Evolutionary conservation across 23 red algal genomes (phyloP).

Genomic region (Agarophyton chilense): DNA sequence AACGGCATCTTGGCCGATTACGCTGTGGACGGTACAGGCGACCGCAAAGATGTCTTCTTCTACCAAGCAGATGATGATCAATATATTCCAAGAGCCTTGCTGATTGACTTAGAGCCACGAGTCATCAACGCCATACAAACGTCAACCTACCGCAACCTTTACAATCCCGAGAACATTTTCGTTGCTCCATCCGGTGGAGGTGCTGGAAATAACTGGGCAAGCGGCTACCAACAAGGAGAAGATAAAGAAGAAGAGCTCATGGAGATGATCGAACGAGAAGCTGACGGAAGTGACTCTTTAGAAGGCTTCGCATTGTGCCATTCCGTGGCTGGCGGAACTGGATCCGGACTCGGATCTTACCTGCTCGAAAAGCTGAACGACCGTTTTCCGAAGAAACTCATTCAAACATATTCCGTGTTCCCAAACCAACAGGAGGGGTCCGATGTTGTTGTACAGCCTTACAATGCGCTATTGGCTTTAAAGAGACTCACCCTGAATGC

Average conservation of each 20-base stretch:
- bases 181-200: constrained; percentile 85
- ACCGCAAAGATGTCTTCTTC: constrained; percentile 99
- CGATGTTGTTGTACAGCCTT: constrained; percentile 99
- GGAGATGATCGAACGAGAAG: constrained; percentile 99
- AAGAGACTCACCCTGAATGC: constrained; percentile 90
- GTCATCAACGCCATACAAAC: constrained; percentile 84
- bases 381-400: constrained; percentile 95
- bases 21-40: constrained; percentile 70
- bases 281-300: constrained; percentile 90
- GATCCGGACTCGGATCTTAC: constrained; percentile 93
- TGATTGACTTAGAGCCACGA: constrained; percentile 98
- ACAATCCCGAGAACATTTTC: constrained; percentile 98
- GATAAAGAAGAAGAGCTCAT: constrained; percentile 94
- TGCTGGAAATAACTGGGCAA: constrained; percentile 99
- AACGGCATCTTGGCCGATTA: constrained; percentile 85
- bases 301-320: constrained; percentile 95
- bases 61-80: constrained; percentile 99
- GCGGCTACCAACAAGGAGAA: constrained; percentile 93
- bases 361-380: constrained; percentile 93
- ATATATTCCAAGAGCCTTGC: constrained; percentile 90
- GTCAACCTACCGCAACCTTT: constrained; percentile 76
- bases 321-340: constrained; percentile 95
- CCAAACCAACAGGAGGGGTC: constrained; percentile 94
- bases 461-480: constrained; percentile 91
- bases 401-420: constrained; percentile 98